A percentile compares a stretch with the other conserved stretches of the same genome.
Evolutionary conservation across 2,329 filamentous ascomycete genomes (phyloP).

Genomic region (Xylariomycetidae sp.): DNA sequence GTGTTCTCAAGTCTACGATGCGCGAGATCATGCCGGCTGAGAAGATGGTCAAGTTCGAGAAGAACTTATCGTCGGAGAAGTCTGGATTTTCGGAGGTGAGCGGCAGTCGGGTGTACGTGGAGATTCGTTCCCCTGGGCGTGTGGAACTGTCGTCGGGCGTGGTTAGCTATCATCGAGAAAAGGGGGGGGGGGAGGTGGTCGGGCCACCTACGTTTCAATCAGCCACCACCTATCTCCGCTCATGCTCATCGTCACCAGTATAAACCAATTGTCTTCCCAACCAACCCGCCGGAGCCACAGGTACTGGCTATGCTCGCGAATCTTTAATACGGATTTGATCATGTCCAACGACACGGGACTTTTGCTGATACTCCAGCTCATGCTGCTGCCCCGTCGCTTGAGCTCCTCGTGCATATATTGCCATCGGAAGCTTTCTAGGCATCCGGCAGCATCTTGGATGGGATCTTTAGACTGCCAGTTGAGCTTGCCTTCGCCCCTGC

Average conservation of each 20-base stretch:
- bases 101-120: slow-evolving; percentile 35
- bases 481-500: slow-evolving; percentile 58
- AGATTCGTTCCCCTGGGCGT: slow-evolving; percentile 17
- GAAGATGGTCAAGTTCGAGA: slow-evolving; percentile 47
- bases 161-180: too few relatives aligned
- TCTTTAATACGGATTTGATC: slow-evolving; percentile 56
- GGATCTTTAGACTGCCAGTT: slow-evolving; percentile 54
- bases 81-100: slow-evolving; percentile 40
- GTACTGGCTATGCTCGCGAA: slow-evolving; percentile 57
- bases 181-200: too few relatives aligned
- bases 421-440: slow-evolving; percentile 59
- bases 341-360: slow-evolving; percentile 48
- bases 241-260: slow-evolving; percentile 66
- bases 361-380: slow-evolving; percentile 58
- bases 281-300: slow-evolving; percentile 65
- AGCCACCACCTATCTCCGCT: slow-evolving; percentile 78
- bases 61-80: slow-evolving; percentile 46
- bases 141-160: too few relatives aligned
- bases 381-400: slow-evolving; percentile 52
- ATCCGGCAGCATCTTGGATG: slow-evolving; percentile 50
- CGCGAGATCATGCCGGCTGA: slow-evolving; percentile 48
- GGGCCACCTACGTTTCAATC: slow-evolving; percentile 59
- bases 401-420: slow-evolving; percentile 58
- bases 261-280: slow-evolving; percentile 70
- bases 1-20: slow-evolving; percentile 41